These are phyloP conservation scores for Limnanthes douglasii DNA, from an alignment of 345 rosid genomes.

Conservation along the genomic window DNA sequence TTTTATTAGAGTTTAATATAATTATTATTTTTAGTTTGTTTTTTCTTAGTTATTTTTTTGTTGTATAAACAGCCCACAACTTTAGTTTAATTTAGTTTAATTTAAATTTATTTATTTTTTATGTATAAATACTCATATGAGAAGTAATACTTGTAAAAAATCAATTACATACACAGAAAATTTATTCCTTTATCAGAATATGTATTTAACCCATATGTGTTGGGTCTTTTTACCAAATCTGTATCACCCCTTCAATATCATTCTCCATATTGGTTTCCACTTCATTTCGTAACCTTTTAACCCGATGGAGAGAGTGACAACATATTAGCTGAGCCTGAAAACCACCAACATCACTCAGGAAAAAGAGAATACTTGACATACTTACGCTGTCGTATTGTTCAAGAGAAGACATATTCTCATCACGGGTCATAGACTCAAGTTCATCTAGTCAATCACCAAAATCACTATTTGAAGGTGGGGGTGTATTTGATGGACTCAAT, in stretches of 20 bases:
- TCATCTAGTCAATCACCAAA: constrained; percentile 59
- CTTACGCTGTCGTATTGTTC: constrained; percentile 70
- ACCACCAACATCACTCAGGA: neutral
- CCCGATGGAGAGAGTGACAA: constrained; percentile 22
- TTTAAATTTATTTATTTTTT: too few relatives aligned
- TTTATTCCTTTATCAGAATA: constrained; percentile 84
- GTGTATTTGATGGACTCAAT: constrained; percentile 21
- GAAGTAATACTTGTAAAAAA: neutral
- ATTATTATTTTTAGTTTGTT: too few relatives aligned
- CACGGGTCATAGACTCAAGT: constrained; percentile 65
- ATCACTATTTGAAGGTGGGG: constrained; percentile 36
- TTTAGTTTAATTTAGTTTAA: too few relatives aligned
- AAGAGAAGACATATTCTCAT: constrained; percentile 45
- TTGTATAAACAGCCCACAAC: too few relatives aligned
- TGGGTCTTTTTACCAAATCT: constrained; percentile 52
- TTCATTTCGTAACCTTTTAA: constrained; percentile 48
- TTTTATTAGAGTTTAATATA: too few relatives aligned
- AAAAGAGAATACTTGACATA: constrained; percentile 3
- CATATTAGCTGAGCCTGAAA: constrained; percentile 2
- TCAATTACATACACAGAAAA: constrained; percentile 40
- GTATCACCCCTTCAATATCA: constrained; percentile 51
- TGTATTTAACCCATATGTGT: constrained; percentile 82
- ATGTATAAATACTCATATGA: constrained; percentile 1
- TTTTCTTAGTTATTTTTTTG: too few relatives aligned
- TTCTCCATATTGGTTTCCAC: constrained; percentile 47